phyloP scores from a whole-genome alignment of 2,329 filamentous ascomycete genomes.

The Sclerotinia spermophila region DNA sequence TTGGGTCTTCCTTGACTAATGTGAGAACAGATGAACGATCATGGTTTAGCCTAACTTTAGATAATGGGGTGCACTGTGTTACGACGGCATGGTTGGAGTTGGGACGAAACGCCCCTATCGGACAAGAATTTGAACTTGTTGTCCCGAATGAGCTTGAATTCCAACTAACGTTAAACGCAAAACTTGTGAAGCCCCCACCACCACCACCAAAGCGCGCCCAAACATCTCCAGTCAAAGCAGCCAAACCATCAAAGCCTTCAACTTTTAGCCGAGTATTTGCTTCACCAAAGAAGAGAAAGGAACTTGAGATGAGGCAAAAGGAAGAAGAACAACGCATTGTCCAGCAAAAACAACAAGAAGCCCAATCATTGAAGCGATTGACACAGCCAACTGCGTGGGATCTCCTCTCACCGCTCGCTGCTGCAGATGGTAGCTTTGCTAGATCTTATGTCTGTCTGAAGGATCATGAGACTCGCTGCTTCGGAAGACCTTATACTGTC shows the following conservation, averaged over 20 bases:
- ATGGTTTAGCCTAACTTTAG: conserved; percentile 94
- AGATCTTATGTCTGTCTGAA: conserved; percentile 91
- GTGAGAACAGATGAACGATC: conserved; percentile 68
- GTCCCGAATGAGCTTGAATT: conserved; percentile 98
- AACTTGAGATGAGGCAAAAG: conserved; percentile 78
- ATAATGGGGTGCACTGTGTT: conserved; percentile 96
- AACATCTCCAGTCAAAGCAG: conserved; percentile 58
- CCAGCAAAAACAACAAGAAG: conserved; percentile 58
- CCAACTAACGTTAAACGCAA: conserved; percentile 93
- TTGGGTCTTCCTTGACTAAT: conserved; percentile 30
- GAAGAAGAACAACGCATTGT: conserved; percentile 76
- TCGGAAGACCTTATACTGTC: conserved; percentile 79
- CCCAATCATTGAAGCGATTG: conserved; percentile 58
- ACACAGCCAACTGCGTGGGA: conserved; percentile 76
- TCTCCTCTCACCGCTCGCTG: conserved; percentile 78
- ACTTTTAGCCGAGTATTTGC: conserved; percentile 90
- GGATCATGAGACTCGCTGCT: conserved; percentile 85
- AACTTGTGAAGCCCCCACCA: conserved; percentile 73
- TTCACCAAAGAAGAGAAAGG: conserved; percentile 94
- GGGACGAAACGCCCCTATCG: conserved; percentile 86
- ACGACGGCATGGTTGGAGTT: conserved; percentile 95
- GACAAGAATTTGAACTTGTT: conserved; percentile 96
- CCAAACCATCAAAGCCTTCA: conserved; percentile 70
- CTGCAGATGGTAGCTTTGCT: conserved; percentile 88
- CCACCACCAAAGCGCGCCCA: conserved; percentile 51